Conservation (phyloP, 1,284 basidiomycete species). For the Ustilago cynodontis region DNA sequence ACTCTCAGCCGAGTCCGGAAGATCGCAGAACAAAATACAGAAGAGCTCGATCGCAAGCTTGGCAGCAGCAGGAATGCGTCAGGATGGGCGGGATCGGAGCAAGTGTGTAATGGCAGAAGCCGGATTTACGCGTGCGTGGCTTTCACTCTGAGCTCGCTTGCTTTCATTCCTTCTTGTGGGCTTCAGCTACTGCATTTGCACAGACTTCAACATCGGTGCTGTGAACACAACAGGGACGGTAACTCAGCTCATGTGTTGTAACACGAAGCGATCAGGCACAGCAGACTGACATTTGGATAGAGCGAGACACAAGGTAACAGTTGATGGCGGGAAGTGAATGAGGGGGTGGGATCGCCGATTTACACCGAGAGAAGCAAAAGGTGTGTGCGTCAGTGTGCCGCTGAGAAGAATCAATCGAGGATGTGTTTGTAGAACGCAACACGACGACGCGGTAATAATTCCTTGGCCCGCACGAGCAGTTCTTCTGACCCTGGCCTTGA, state of each 20-base stretch:
- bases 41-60: not conserved
- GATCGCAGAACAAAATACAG: not conserved
- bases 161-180: not conserved
- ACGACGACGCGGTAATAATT: slow-evolving; percentile 2
- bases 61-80: not conserved
- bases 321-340: too few relatives aligned
- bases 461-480: slow-evolving; percentile 3
- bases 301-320: not conserved
- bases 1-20: not conserved
- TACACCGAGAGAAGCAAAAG: not conserved
- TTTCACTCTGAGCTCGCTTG: not conserved
- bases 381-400: slow-evolving; percentile 35
- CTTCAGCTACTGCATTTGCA: too few relatives aligned
- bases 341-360: slow-evolving; percentile 4
- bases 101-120: not conserved
- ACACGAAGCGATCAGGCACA: not conserved
- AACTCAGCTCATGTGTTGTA: too few relatives aligned
- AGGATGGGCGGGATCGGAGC: slow-evolving; percentile 12
- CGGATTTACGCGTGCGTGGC: slow-evolving; percentile 14
- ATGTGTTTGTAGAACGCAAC: not conserved
- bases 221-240: too few relatives aligned
- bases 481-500: not conserved
- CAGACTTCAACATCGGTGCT: too few relatives aligned
- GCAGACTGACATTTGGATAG: not conserved
- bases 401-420: not conserved